Percentiles rank a stretch among this genome's conserved stretches.
phyloP scores from a whole-genome alignment of 345 rosid species.

The Erysimum cheiranthoides region DNA sequence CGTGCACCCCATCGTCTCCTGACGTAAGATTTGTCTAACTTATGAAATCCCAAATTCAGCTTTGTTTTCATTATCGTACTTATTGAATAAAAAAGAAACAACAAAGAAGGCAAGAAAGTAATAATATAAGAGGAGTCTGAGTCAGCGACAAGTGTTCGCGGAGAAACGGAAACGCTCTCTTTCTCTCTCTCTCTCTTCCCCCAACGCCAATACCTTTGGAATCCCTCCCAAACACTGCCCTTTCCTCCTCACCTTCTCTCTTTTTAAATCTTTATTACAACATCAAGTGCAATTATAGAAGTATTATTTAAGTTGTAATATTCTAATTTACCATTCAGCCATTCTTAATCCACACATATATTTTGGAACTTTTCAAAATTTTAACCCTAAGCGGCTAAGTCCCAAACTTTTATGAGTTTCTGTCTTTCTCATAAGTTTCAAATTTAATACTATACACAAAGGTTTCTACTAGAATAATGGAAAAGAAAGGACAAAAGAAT shows the following conservation, averaged over 20 bases:
- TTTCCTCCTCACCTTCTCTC: constrained; percentile 10
- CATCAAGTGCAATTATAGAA: too few relatives aligned
- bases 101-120: constrained; percentile 2
- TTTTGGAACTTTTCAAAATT: constrained; percentile 1
- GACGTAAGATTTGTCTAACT: constrained; percentile 33
- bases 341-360: not conserved
- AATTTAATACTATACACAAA: constrained; percentile 15
- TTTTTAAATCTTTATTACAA: not conserved
- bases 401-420: constrained; percentile 9
- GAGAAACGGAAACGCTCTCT: constrained; percentile 95
- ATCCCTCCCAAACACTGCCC: constrained; percentile 48
- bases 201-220: constrained; percentile 74
- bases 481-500: constrained; percentile 41
- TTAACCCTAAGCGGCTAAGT: constrained; percentile 20
- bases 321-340: too few relatives aligned
- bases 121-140: constrained; percentile 33
- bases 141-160: constrained; percentile 74
- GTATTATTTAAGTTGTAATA: too few relatives aligned
- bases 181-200: constrained; percentile 23
- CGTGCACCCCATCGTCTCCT: constrained; percentile 42
- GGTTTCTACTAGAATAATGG: not conserved
- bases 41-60: constrained; percentile 31
- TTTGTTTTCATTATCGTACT: constrained; percentile 25
- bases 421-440: constrained; percentile 22
- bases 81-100: not conserved